phyloP scores from a whole-genome alignment of 805 yeast species.

The Kodamaea hsintzibuensis region DNA sequence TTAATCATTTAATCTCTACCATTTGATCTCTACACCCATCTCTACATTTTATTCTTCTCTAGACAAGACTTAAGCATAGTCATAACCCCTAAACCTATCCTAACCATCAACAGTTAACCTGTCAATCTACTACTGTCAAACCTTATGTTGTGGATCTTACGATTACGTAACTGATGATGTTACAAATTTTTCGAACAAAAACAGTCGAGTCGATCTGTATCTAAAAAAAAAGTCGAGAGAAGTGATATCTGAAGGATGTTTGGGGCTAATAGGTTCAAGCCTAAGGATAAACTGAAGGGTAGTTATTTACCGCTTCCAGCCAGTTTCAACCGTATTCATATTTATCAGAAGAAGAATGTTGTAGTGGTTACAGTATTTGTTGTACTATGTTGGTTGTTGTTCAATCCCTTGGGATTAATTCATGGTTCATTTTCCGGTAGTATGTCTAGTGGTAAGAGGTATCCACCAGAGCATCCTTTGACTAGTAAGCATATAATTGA shows the following conservation, averaged over 20 bases:
- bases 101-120: no score
- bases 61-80: no score
- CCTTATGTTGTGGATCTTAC: neutral
- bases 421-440: slow-evolving; percentile 6
- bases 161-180: neutral
- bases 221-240: no score
- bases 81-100: no score
- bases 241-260: slow-evolving; percentile 3
- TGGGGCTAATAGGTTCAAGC: slow-evolving; percentile 24
- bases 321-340: slow-evolving; percentile 20
- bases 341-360: slow-evolving; percentile 16
- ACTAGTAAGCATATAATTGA: slow-evolving; percentile 37
- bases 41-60: no score
- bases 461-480: slow-evolving; percentile 35
- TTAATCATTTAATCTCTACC: no score
- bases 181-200: neutral
- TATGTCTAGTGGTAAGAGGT: slow-evolving; percentile 10
- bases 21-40: no score
- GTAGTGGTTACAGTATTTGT: slow-evolving; percentile 14
- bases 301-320: slow-evolving; percentile 31
- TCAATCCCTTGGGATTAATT: slow-evolving; percentile 21
- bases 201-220: neutral
- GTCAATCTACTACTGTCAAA: no score
- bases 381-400: slow-evolving; percentile 21
- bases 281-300: slow-evolving; percentile 23